Percentiles rank a stretch among this genome's conserved stretches.
phyloP scores from a whole-genome alignment of 2,329 filamentous ascomycete genomes.

The Macrophomina pseudophaseolina region DNA sequence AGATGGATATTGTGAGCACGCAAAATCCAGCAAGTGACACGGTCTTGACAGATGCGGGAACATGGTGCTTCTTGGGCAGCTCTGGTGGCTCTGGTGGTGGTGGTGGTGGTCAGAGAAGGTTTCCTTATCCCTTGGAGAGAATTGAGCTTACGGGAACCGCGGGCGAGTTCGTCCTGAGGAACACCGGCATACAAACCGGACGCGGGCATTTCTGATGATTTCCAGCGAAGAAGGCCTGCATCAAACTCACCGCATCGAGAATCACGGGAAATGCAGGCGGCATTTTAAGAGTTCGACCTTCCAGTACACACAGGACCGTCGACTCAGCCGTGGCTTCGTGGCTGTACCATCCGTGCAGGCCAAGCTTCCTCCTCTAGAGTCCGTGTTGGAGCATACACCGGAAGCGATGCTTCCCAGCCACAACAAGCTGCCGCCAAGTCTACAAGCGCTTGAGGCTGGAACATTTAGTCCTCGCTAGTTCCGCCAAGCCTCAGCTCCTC shows the following conservation, averaged over 20 bases:
- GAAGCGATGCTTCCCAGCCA: not conserved
- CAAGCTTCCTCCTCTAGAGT: too few species aligned
- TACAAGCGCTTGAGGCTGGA: not conserved
- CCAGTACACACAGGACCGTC: not conserved
- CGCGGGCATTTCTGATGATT: not conserved
- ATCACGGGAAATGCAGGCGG: not conserved
- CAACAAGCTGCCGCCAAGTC: not conserved
- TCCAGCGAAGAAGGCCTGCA: not conserved
- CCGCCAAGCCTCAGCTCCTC: not conserved
- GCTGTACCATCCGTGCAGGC: not conserved
- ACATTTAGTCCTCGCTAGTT: not conserved
- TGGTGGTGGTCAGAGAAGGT: not conserved
- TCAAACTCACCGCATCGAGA: not conserved
- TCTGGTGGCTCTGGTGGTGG: not conserved
- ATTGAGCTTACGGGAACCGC: not conserved
- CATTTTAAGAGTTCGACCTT: not conserved
- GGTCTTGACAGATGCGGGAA: not conserved
- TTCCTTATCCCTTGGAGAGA: not conserved
- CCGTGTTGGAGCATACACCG: not conserved
- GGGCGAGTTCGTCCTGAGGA: not conserved
- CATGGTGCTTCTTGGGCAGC: not conserved
- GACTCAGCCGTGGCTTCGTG: not conserved
- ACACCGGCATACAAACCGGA: not conserved
- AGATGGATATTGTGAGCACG: not conserved
- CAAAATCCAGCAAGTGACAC: not conserved